Percentiles rank a stretch among this genome's conserved stretches.
Evolutionary conservation across 1,284 basidiomycete species (phyloP).

Genomic region (Sporisorium iseilematis-ciliati): DNA sequence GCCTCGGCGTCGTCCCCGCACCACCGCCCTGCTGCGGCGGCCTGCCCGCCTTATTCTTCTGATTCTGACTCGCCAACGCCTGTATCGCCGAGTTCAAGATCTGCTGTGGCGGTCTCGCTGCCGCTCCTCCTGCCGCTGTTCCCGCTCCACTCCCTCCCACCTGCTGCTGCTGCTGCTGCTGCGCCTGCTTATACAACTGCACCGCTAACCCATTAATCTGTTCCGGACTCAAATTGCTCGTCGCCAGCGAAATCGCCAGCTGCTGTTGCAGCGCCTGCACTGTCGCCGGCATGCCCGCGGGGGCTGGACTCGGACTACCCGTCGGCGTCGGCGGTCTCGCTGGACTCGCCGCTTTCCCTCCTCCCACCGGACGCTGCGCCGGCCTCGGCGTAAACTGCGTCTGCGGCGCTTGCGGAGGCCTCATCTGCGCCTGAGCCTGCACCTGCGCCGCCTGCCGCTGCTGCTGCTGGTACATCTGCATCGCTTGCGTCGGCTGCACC

Average conservation of each 20-base stretch:
- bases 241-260: conserved; percentile 55
- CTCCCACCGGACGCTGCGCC: not conserved
- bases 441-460: conserved; percentile 43
- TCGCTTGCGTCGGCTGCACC: no score
- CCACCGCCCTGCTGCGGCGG: not conserved
- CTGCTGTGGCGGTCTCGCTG: conserved; percentile 30
- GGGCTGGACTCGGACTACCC: not conserved
- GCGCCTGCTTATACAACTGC: conserved; percentile 64
- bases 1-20: conserved; percentile 13
- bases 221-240: conserved; percentile 55
- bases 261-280: conserved; percentile 64
- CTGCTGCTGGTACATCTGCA: conserved; percentile 46
- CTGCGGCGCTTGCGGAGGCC: conserved; percentile 28
- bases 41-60: conserved; percentile 26
- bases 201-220: conserved; percentile 62
- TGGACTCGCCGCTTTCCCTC: not conserved
- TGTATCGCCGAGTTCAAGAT: conserved; percentile 49
- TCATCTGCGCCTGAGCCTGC: conserved; percentile 47
- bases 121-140: not conserved
- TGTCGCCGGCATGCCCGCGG: conserved; percentile 49
- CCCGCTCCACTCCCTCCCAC: not conserved
- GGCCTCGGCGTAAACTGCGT: conserved; percentile 23
- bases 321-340: conserved; percentile 10
- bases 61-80: conserved; percentile 40
- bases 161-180: conserved; percentile 32